Base-by-base conservation (phyloP, 1,284 basidiomycete species). In the Violaceomyces palustris region DNA sequence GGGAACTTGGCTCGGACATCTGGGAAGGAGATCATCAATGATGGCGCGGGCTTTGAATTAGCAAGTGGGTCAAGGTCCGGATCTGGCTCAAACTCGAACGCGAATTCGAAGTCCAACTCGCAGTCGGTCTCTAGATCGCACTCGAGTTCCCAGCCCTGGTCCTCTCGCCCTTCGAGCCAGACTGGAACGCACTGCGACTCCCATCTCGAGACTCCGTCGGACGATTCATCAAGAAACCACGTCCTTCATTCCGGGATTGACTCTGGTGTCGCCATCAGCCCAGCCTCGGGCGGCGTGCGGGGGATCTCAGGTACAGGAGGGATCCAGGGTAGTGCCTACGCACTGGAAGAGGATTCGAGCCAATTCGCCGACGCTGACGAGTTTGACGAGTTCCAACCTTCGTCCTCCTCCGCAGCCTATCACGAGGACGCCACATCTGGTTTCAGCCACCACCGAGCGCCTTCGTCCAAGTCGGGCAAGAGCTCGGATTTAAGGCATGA, bases 341-440 rank as follows among this genome's bases (percentile, higher is more conserved):
- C 30, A 6, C 14, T 12, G 8, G 32, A 34, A 11, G 32, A 34
- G n/a, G n/a, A n/a, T n/a, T n/a, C n/a, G n/a, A n/a, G n/a, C 8
- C 57, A 60, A 26, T 60, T 55, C 28, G 57, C 51, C 6, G 57
- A 60, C 15, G 57, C 52, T 3, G 57, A 60, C 21, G 57, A 58
- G 35, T 46, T 50, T 4, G 28, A 35, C 6, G 23, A 24, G 4
- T 9, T n/a, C 14, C 32, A 17, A 1, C 36, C 23, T 14, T 28
- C 27, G 27, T 10, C n/a, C 10, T n/a, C n/a, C n/a, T n/a, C n/a
- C n/a, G n/a, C n/a, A n/a, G n/a, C n/a, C n/a, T n/a, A n/a, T n/a
- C n/a, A n/a, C n/a, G n/a, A n/a, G n/a, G n/a, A n/a, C n/a, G n/a
- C n/a, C n/a, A n/a, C n/a, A n/a, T n/a, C n/a, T n/a, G n/a, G n/a